Conservation (phyloP, 768 basidiomycete species). For the Nevesoporus exiguus region DNA sequence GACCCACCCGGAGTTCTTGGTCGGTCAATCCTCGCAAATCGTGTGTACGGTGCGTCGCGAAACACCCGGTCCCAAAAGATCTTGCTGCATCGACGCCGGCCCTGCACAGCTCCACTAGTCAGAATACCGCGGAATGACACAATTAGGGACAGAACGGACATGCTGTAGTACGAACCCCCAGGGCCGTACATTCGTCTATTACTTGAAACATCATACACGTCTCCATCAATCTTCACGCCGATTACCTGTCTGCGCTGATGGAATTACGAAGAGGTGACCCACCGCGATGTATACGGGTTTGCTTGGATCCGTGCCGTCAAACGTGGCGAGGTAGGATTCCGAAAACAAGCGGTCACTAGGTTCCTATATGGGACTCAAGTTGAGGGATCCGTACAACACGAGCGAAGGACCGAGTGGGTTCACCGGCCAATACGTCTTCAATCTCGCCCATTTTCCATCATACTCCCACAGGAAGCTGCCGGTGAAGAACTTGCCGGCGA, state of each 20-base stretch:
- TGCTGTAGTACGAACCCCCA: constrained; percentile 77
- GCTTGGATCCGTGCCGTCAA: constrained; percentile 62
- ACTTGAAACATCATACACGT: constrained; percentile 89
- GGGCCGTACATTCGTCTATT: constrained; percentile 77
- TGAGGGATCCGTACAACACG: not conserved
- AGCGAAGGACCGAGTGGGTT: constrained; percentile 13
- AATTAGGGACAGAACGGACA: constrained; percentile 43
- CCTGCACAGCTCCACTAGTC: constrained; percentile 38
- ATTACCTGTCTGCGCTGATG: constrained; percentile 1
- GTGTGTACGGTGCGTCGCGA: constrained; percentile 85
- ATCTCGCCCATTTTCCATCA: constrained; percentile 56
- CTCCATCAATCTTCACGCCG: constrained; percentile 72
- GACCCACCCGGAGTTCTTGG: constrained; percentile 63
- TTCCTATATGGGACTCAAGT: constrained; percentile 31
- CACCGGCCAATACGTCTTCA: constrained; percentile 66
- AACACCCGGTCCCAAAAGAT: constrained; percentile 93
- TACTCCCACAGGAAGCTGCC: constrained; percentile 88
- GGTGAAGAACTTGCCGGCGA: constrained; percentile 81
- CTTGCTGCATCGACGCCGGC: constrained; percentile 88
- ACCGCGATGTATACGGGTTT: constrained; percentile 85
- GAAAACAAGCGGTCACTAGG: constrained; percentile 69
- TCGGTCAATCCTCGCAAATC: constrained; percentile 81
- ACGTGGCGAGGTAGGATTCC: constrained; percentile 59
- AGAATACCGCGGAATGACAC: constrained; percentile 17
- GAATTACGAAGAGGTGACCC: constrained; percentile 28